Conservation (phyloP, 495 filamentous ascomycete genomes). For the Lindgomyces ingoldianus region DNA sequence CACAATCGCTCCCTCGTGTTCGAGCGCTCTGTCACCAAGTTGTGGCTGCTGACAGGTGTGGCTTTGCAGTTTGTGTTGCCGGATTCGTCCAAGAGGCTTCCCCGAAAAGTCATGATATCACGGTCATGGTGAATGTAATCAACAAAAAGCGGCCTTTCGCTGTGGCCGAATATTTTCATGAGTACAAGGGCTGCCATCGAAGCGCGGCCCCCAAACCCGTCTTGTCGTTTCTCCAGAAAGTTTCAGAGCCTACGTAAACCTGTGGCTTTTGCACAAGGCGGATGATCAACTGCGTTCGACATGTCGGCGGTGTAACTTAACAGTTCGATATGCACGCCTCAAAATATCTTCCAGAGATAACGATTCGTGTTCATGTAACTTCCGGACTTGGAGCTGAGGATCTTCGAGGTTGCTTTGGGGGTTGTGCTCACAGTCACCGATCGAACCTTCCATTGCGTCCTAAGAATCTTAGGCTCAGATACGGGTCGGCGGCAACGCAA, state of each 20-base stretch:
- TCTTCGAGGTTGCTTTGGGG: too few relatives aligned
- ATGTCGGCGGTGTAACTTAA: slow-evolving; percentile 3
- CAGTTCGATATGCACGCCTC: slow-evolving; percentile 1
- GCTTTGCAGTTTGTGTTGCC: slow-evolving; percentile 1
- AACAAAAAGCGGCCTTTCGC: neutral
- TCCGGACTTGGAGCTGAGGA: neutral
- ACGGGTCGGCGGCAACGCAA: slow-evolving; percentile 4
- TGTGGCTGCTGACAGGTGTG: slow-evolving; percentile 27
- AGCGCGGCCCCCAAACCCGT: slow-evolving; percentile 5
- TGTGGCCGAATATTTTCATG: neutral
- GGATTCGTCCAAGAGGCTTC: neutral
- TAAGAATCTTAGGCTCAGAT: neutral
- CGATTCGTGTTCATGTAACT: neutral
- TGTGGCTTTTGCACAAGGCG: slow-evolving; percentile 25
- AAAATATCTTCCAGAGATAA: neutral
- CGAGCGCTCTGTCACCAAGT: slow-evolving; percentile 1
- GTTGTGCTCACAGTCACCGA: too few relatives aligned
- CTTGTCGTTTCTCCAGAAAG: neutral
- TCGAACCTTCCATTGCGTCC: neutral
- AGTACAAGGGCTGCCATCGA: neutral
- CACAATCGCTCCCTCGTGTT: neutral
- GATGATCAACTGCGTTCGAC: slow-evolving; percentile 10
- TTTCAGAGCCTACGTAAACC: neutral
- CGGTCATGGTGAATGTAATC: too few relatives aligned
- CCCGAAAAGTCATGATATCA: neutral